These are phyloP conservation scores for Pichia kluyveri DNA, from an alignment of 805 yeast genomes.

Conservation along the genomic window DNA sequence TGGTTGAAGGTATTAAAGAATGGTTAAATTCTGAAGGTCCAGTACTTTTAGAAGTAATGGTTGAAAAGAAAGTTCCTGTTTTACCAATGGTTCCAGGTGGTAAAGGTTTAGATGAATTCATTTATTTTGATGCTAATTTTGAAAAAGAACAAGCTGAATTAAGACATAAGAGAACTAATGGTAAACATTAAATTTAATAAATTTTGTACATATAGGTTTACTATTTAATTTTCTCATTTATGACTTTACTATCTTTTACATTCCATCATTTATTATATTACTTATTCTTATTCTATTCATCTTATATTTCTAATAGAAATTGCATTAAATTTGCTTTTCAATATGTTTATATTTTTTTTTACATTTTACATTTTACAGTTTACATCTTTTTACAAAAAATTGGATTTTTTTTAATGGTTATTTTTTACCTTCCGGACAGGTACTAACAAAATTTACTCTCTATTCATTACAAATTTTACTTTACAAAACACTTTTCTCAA, in stretches of 20 bases:
- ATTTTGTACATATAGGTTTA: neutral
- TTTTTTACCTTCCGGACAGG: slow-evolving; percentile 3
- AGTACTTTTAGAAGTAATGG: slow-evolving; percentile 79
- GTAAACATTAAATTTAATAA: slow-evolving; percentile 42
- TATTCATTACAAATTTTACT: too few relatives aligned
- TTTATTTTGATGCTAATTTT: slow-evolving; percentile 73
- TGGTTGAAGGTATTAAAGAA: slow-evolving; percentile 48
- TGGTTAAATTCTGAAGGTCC: slow-evolving; percentile 77
- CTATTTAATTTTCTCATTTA: neutral
- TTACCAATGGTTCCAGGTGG: slow-evolving; percentile 98
- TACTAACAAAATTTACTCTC: neutral
- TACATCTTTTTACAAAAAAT: neutral
- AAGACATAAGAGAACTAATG: slow-evolving; percentile 66
- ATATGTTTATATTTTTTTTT: neutral
- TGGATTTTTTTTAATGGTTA: neutral
- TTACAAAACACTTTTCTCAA: too few relatives aligned
- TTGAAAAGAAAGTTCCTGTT: slow-evolving; percentile 91
- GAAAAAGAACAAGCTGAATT: slow-evolving; percentile 62
- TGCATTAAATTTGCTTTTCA: too few relatives aligned
- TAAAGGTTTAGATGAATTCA: slow-evolving; percentile 87
- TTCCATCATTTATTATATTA: too few relatives aligned
- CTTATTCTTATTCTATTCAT: neutral
- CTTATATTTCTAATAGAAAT: neutral
- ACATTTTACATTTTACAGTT: too few relatives aligned
- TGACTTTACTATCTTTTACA: neutral